A percentile compares a stretch with the other conserved stretches of the same genome.
Evolutionary conservation across 495 filamentous ascomycete genomes (phyloP).

Genomic region (Annulohypoxylon maeteangense): DNA sequence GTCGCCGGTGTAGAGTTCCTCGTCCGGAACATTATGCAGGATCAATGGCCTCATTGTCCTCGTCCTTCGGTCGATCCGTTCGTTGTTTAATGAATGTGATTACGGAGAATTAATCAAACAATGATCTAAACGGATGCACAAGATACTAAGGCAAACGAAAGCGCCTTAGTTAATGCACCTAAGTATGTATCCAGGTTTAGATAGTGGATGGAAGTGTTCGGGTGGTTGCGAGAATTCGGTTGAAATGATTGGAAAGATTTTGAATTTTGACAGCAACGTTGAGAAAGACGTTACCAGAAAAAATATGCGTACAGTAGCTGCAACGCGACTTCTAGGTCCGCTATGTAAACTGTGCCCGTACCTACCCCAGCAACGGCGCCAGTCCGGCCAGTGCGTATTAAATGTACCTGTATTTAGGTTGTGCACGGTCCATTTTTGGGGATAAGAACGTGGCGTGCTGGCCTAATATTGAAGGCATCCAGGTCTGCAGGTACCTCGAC

Average conservation of each 20-base stretch:
- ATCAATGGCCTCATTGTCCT: constrained; percentile 64
- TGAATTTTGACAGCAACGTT: neutral
- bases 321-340: constrained; percentile 25
- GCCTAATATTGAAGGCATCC: neutral
- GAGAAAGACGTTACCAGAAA: constrained; percentile 11
- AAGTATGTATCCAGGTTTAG: neutral
- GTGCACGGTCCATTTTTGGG: neutral
- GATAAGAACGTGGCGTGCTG: neutral
- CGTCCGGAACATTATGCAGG: constrained; percentile 68
- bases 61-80: neutral
- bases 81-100: constrained; percentile 2
- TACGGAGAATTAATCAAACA: constrained; percentile 1
- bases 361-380: constrained; percentile 31
- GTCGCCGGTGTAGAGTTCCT: constrained; percentile 66
- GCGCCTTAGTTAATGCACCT: neutral
- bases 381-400: neutral
- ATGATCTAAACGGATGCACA: constrained; percentile 13
- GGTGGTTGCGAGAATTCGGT: constrained; percentile 21
- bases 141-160: constrained; percentile 21
- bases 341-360: neutral
- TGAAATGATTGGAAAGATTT: constrained; percentile 30
- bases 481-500: neutral
- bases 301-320: constrained; percentile 14
- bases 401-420: neutral
- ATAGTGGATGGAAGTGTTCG: constrained; percentile 9